phyloP scores from a whole-genome alignment of 805 yeast genomes.

The Schizosaccharomyces lindneri region DNA sequence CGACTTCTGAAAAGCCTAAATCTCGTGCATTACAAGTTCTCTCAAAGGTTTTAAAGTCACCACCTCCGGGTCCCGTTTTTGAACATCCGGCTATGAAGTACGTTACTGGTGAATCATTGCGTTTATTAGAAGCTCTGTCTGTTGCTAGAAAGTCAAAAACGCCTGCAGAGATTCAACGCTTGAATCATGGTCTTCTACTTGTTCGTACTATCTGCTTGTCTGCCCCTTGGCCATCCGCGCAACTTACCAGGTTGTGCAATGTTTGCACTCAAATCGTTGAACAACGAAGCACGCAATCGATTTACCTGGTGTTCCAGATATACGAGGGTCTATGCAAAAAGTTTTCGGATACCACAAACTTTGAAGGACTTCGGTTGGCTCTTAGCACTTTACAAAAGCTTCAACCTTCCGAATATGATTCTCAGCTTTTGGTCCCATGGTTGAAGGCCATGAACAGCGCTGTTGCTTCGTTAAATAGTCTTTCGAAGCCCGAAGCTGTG shows the following conservation, averaged over 20 bases:
- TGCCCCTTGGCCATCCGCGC: slow-evolving; percentile 50
- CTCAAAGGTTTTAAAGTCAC: slow-evolving; percentile 29
- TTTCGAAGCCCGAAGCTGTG: neutral
- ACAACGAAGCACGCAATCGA: neutral
- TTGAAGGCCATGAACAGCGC: neutral
- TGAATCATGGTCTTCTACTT: neutral
- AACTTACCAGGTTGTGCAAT: slow-evolving; percentile 21
- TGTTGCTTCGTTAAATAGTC: neutral
- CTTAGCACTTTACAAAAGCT: slow-evolving; percentile 29
- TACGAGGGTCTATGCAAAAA: neutral
- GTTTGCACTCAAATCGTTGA: neutral
- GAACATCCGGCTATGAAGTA: slow-evolving; percentile 54
- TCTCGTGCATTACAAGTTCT: neutral
- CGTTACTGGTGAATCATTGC: slow-evolving; percentile 44
- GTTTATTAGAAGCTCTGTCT: slow-evolving; percentile 25
- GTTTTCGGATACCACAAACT: neutral
- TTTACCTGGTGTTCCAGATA: neutral
- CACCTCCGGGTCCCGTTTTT: slow-evolving; percentile 55
- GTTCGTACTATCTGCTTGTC: neutral
- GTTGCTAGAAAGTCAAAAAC: slow-evolving; percentile 8
- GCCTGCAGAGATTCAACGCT: neutral
- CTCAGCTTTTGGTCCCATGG: neutral
- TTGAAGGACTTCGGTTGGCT: slow-evolving; percentile 12
- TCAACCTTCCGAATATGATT: neutral
- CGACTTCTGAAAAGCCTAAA: neutral